These are phyloP conservation scores for Scalesia atractyloides DNA, from an alignment of 129 eudicot genomes.

Conservation along the genomic window DNA sequence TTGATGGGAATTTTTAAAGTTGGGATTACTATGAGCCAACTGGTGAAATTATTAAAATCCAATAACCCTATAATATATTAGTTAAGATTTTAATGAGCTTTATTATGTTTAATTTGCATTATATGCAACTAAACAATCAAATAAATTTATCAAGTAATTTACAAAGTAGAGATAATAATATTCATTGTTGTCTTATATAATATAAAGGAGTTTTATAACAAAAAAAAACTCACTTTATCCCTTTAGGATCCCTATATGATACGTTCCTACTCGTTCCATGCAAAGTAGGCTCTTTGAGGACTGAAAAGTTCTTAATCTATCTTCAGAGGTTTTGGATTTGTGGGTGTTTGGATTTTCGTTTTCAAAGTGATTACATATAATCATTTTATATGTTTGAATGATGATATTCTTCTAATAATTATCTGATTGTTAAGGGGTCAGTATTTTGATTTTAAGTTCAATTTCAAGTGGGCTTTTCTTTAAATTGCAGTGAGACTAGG, in stretches of 20 bases:
- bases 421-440: background rate
- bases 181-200: background rate
- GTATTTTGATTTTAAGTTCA: background rate
- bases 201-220: too few relatives aligned
- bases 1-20: too few relatives aligned
- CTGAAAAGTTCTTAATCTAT: background rate
- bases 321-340: background rate
- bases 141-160: background rate
- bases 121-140: background rate
- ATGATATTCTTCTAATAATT: background rate
- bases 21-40: too few relatives aligned
- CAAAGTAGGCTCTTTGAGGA: background rate
- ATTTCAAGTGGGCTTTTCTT: background rate
- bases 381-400: background rate
- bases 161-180: background rate
- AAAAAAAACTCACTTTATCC: background rate
- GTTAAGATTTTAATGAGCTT: background rate
- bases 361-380: background rate
- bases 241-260: background rate
- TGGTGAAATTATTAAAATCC: too few relatives aligned
- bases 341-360: background rate
- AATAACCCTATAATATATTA: background rate
- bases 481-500: constrained; percentile 66
- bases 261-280: background rate
- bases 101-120: background rate